Percentiles rank a stretch among this genome's conserved stretches.
These are phyloP conservation scores for Melampsora larici-populina DNA, from an alignment of 1,284 basidiomycete species.

Conservation along the genomic window DNA sequence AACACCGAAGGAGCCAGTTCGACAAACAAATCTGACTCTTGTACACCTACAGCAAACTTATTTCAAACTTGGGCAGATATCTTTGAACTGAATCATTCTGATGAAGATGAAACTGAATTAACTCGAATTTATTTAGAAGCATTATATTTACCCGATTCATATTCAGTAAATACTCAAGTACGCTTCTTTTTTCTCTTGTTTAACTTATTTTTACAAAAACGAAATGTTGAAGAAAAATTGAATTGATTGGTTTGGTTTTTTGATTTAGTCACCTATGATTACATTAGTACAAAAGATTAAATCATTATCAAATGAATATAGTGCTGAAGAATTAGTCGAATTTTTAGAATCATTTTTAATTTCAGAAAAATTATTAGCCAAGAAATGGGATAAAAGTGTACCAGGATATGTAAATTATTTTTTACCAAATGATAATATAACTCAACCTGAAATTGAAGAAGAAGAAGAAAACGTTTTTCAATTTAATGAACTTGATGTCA, in stretches of 20 bases:
- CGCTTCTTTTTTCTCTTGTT: neutral
- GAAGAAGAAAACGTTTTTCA: constrained; percentile 34
- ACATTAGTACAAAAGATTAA: neutral
- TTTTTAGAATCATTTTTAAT: constrained; percentile 28
- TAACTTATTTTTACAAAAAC: neutral
- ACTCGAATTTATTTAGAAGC: constrained; percentile 23
- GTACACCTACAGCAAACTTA: neutral
- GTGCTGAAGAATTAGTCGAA: neutral
- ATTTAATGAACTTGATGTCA: constrained; percentile 20
- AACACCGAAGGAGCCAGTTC: neutral
- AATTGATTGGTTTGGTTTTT: too few relatives aligned
- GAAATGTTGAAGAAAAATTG: too few relatives aligned
- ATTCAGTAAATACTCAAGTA: neutral
- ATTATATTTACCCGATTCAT: constrained; percentile 21
- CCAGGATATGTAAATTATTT: neutral
- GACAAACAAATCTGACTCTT: neutral
- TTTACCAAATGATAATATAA: neutral
- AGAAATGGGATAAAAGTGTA: constrained; percentile 27
- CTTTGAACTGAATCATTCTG: neutral
- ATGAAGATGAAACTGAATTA: neutral
- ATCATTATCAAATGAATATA: neutral
- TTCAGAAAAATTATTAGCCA: constrained; percentile 16
- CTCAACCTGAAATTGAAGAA: neutral
- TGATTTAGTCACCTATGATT: constrained; percentile 3
- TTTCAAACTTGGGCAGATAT: neutral